Evolutionary conservation across 371 early-diverging fungal genomes (phyloP).

Genomic region (Nematocida ironsii): DNA sequence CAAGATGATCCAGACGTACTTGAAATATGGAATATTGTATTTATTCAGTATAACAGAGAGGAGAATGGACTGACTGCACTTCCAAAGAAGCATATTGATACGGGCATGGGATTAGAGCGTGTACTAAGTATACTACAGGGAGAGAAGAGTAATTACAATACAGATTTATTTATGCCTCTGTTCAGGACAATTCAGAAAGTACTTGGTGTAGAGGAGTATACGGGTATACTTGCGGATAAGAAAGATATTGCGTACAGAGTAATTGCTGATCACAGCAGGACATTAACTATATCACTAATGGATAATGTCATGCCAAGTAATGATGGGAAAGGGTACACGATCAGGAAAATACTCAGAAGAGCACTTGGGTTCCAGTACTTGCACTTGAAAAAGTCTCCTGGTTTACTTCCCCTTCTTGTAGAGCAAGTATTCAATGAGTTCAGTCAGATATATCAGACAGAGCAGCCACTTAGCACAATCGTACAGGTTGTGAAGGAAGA

Average conservation of each 20-base stretch:
- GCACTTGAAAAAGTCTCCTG: slow-evolving; percentile 68
- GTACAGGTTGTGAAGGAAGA: slow-evolving; percentile 90
- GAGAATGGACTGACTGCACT: slow-evolving; percentile 82
- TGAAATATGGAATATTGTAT: slow-evolving; percentile 99
- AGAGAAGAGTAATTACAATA: slow-evolving; percentile 94
- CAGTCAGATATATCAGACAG: slow-evolving; percentile 80
- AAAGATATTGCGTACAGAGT: slow-evolving; percentile 96
- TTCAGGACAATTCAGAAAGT: slow-evolving; percentile 75
- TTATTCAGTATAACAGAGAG: slow-evolving; percentile 98
- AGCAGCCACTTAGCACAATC: slow-evolving; percentile 74
- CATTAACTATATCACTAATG: slow-evolving; percentile 89
- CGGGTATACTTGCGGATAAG: slow-evolving; percentile 72
- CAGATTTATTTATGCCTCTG: slow-evolving; percentile 73
- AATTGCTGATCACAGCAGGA: slow-evolving; percentile 94
- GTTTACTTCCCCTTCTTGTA: slow-evolving; percentile 57
- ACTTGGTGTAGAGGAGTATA: slow-evolving; percentile 6
- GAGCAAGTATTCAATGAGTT: slow-evolving; percentile 69
- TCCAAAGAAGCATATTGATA: slow-evolving; percentile 95
- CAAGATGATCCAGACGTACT: slow-evolving; percentile 95
- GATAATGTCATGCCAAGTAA: slow-evolving; percentile 91
- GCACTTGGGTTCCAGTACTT: slow-evolving; percentile 89
- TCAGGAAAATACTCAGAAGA: slow-evolving; percentile 92
- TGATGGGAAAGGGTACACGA: slow-evolving; percentile 96
- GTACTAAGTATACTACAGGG: slow-evolving; percentile 89
- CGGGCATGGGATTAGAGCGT: slow-evolving; percentile 97